phyloP scores from a whole-genome alignment of 768 basidiomycete species.

The Boletellus sp. region DNA sequence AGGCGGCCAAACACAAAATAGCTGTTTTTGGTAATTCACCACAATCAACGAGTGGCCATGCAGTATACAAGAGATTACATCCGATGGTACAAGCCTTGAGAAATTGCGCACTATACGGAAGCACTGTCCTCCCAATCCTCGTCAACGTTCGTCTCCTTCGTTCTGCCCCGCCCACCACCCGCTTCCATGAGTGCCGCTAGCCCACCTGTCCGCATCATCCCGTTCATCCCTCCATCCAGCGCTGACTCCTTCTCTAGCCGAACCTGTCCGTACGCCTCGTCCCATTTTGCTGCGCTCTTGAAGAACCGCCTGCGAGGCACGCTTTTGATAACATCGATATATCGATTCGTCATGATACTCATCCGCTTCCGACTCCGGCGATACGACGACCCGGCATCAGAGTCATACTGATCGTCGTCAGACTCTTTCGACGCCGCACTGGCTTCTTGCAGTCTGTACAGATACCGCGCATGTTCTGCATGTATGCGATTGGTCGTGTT shows the following conservation, averaged over 20 bases:
- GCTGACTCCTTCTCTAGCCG: conserved; percentile 20
- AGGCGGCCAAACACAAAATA: neutral
- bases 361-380: conserved; percentile 51
- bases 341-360: conserved; percentile 64
- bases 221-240: conserved; percentile 18
- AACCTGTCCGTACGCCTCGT: conserved; percentile 25
- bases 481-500: neutral
- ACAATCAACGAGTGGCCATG: too few relatives aligned
- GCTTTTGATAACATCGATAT: conserved; percentile 40
- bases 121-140: conserved; percentile 33
- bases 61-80: neutral
- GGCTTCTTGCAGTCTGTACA: conserved; percentile 56
- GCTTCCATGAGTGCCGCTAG: conserved; percentile 25
- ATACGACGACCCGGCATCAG: conserved; percentile 41
- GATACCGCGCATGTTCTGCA: conserved; percentile 62
- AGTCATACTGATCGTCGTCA: conserved; percentile 46
- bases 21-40: neutral
- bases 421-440: conserved; percentile 47
- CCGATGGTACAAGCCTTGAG: neutral
- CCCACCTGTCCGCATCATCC: conserved; percentile 9
- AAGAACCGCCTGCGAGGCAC: conserved; percentile 54
- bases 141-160: conserved; percentile 13
- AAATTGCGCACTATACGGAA: conserved; percentile 24
- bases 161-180: conserved; percentile 17
- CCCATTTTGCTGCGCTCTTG: conserved; percentile 43